Percentiles rank a stretch among this genome's conserved stretches.
phyloP scores from a whole-genome alignment of 495 filamentous ascomycete species.

The Geopyxis carbonaria region DNA sequence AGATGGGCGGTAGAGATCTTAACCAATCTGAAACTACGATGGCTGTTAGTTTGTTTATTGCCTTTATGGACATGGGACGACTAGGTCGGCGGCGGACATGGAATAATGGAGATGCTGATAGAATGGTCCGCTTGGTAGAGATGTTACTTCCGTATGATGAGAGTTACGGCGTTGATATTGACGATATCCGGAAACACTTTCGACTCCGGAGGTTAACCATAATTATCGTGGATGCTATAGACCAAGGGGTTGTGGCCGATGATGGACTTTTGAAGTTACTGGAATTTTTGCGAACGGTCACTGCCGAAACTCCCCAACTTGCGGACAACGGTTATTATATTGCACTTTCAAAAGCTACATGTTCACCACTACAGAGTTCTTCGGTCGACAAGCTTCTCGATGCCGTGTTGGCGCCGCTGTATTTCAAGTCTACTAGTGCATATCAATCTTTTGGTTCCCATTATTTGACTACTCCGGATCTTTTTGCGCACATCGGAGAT shows the following conservation, averaged over 20 bases:
- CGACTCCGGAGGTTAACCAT: slow-evolving; percentile 10
- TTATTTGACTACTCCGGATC: slow-evolving; percentile 37
- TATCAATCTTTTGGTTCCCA: slow-evolving; percentile 42
- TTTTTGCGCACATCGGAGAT: slow-evolving; percentile 28
- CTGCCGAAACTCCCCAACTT: slow-evolving; percentile 18
- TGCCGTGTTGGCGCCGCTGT: slow-evolving; percentile 34
- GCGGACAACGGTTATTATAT: slow-evolving; percentile 22
- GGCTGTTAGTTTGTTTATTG: slow-evolving; percentile 21
- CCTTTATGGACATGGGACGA: slow-evolving; percentile 18
- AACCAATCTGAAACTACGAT: neutral
- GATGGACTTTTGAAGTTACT: too few relatives aligned
- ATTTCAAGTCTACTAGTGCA: slow-evolving; percentile 13
- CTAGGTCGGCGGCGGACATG: too few relatives aligned
- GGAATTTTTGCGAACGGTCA: slow-evolving; percentile 7
- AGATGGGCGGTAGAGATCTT: neutral
- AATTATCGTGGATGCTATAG: slow-evolving; percentile 11
- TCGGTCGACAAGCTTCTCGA: slow-evolving; percentile 17
- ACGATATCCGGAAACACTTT: slow-evolving; percentile 5
- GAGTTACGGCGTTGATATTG: too few relatives aligned
- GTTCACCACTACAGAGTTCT: slow-evolving; percentile 21
- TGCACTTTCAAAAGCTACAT: slow-evolving; percentile 12
- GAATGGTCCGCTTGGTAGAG: too few relatives aligned
- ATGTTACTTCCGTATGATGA: too few relatives aligned
- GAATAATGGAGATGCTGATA: too few relatives aligned
- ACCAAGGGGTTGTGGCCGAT: slow-evolving; percentile 6